These are phyloP conservation scores for Phytophthora cajani DNA, from an alignment of 352 stramenopile genomes.

Conservation along the genomic window DNA sequence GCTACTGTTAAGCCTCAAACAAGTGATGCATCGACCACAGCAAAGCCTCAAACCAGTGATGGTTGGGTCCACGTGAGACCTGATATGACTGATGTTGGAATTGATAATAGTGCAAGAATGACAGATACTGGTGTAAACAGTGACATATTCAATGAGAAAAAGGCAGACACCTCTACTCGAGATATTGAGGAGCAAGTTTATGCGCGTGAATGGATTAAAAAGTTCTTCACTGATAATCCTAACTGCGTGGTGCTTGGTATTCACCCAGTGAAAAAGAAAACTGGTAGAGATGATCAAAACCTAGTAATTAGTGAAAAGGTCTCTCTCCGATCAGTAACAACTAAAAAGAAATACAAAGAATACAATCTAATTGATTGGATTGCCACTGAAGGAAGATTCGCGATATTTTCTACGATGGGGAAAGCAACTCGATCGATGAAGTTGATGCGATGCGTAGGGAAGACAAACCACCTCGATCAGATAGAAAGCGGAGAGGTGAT, in stretches of 20 bases:
- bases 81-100: no score
- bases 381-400: conserved; percentile 6
- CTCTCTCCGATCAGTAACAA: background rate
- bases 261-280: conserved; percentile 1
- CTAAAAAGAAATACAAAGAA: background rate
- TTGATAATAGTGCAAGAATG: background rate
- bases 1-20: no score
- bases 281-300: background rate
- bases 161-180: background rate
- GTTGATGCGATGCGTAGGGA: conserved; percentile 6
- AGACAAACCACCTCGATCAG: conserved; percentile 1
- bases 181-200: background rate
- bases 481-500: background rate
- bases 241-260: conserved; percentile 12
- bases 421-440: conserved; percentile 17
- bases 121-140: background rate
- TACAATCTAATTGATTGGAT: conserved; percentile 11
- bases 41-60: no score
- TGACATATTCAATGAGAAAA: background rate
- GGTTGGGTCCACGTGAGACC: no score
- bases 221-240: background rate
- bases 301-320: conserved; percentile 5
- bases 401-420: conserved; percentile 8
- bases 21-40: no score
- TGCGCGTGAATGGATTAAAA: background rate